These are phyloP conservation scores for Aquilaria sinensis DNA, from an alignment of 345 rosid genomes.

Conservation along the genomic window DNA sequence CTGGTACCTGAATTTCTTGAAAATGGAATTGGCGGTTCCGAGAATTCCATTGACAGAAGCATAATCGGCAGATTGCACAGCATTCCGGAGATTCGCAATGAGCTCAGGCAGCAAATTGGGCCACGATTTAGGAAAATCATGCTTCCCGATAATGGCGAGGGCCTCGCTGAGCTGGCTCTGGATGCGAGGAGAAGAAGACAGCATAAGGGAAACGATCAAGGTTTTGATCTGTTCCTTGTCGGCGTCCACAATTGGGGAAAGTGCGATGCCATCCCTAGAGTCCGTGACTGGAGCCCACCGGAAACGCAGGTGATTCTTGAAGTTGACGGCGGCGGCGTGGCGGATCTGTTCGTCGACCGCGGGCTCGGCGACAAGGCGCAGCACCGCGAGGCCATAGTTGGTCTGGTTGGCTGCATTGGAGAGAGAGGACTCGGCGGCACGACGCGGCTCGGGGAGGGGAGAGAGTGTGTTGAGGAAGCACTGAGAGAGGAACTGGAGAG, in stretches of 20 bases:
- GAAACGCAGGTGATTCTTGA: conserved; percentile 81
- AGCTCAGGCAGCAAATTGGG: conserved; percentile 84
- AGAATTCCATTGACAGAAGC: conserved; percentile 81
- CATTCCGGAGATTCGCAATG: conserved; percentile 42
- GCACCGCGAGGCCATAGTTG: conserved; percentile 74
- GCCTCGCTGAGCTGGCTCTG: conserved; percentile 97
- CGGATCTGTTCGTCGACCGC: conserved; percentile 84
- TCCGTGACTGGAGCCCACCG: conserved; percentile 67
- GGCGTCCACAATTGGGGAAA: conserved; percentile 39
- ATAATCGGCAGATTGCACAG: conserved; percentile 43
- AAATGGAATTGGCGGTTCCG: conserved; percentile 85
- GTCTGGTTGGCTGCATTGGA: conserved; percentile 56
- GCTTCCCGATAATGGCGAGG: conserved; percentile 79
- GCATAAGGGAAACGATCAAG: conserved; percentile 80
- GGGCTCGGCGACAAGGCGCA: conserved; percentile 70
- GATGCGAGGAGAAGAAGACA: conserved; percentile 65
- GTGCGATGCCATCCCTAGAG: conserved; percentile 20
- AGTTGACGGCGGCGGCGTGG: conserved; percentile 90
- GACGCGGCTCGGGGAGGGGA: conserved; percentile 70
- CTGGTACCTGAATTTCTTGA: conserved; percentile 79
- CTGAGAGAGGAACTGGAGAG: conserved; percentile 69
- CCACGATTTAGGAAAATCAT: conserved; percentile 89
- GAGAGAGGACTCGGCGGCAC: conserved; percentile 68
- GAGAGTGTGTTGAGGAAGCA: conserved; percentile 85
- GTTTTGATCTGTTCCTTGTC: conserved; percentile 88